These are phyloP conservation scores for Chaetoceros muelleri DNA, from an alignment of 108 stramenopile genomes.

Conservation along the genomic window DNA sequence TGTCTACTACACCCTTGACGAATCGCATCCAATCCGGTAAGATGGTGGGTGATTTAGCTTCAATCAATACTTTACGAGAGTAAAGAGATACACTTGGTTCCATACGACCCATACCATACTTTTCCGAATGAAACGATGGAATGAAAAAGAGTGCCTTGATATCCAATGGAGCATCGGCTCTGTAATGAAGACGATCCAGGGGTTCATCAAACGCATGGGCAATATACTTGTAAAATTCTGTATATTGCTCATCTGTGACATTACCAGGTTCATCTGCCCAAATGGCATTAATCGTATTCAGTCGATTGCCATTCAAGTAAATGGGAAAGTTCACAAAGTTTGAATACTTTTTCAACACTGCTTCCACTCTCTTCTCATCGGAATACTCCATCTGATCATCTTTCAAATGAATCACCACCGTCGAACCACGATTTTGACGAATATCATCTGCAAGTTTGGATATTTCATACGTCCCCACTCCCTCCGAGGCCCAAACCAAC, in stretches of 20 bases:
- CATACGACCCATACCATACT: conserved; percentile 98
- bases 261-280: conserved; percentile 87
- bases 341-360: conserved; percentile 90
- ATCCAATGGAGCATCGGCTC: conserved; percentile 96
- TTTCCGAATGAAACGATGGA: conserved; percentile 92
- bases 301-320: conserved; percentile 83
- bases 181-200: conserved; percentile 76
- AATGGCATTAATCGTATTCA: conserved; percentile 93
- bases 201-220: conserved; percentile 86
- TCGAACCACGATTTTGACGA: conserved; percentile 81
- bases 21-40: conserved; percentile 97
- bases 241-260: conserved; percentile 86
- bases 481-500: conserved; percentile 77
- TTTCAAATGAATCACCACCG: conserved; percentile 82
- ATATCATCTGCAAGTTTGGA: conserved; percentile 34
- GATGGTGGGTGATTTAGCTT: conserved; percentile 83
- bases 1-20: conserved; percentile 94
- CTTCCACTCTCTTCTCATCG: conserved; percentile 64
- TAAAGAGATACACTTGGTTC: conserved; percentile 93
- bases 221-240: conserved; percentile 93
- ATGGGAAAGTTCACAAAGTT: conserved; percentile 99
- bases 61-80: conserved; percentile 92
- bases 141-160: conserved; percentile 94
- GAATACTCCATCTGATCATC: conserved; percentile 77
- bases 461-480: conserved; percentile 77